Percentiles rank a stretch among this genome's conserved stretches.
These are phyloP conservation scores for Ilyonectria mors-panacis DNA, from an alignment of 2,329 filamentous ascomycete species.

Conservation along the genomic window DNA sequence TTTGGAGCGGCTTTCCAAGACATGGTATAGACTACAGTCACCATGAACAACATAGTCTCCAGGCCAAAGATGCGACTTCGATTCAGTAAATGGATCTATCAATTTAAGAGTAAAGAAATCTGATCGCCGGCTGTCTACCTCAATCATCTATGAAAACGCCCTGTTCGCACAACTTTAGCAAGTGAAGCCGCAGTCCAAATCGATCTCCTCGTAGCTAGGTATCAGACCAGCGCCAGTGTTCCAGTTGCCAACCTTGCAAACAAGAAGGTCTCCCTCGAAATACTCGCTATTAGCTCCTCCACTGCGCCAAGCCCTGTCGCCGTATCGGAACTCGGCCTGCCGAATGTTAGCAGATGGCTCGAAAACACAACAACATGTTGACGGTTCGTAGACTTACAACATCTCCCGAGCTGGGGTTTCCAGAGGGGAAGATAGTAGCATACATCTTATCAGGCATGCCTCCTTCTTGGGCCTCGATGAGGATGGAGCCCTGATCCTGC, in stretches of 20 bases:
- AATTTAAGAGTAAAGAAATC: too few relatives aligned
- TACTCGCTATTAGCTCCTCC: slow-evolving; percentile 1
- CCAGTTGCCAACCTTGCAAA: slow-evolving; percentile 15
- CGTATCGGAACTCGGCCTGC: neutral
- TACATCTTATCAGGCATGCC: slow-evolving; percentile 12
- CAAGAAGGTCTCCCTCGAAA: neutral
- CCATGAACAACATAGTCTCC: too few relatives aligned
- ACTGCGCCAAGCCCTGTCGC: neutral
- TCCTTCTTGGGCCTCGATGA: neutral
- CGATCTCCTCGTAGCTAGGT: slow-evolving; percentile 6
- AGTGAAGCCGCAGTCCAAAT: slow-evolving; percentile 2
- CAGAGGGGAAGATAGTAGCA: neutral
- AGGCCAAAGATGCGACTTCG: too few relatives aligned
- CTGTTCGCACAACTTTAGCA: neutral
- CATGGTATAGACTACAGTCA: too few relatives aligned
- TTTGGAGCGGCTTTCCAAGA: too few relatives aligned
- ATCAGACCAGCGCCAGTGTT: neutral
- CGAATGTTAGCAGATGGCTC: neutral
- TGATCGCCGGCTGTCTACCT: too few relatives aligned
- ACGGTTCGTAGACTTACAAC: neutral
- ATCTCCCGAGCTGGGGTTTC: neutral
- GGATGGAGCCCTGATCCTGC: slow-evolving; percentile 4
- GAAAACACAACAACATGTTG: neutral
- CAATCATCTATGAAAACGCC: too few relatives aligned
- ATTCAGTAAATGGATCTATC: too few relatives aligned